Percentiles rank a stretch among this genome's conserved stretches.
phyloP scores from a whole-genome alignment of 2,329 filamentous ascomycete genomes.

The Rutstroemia sp. region DNA sequence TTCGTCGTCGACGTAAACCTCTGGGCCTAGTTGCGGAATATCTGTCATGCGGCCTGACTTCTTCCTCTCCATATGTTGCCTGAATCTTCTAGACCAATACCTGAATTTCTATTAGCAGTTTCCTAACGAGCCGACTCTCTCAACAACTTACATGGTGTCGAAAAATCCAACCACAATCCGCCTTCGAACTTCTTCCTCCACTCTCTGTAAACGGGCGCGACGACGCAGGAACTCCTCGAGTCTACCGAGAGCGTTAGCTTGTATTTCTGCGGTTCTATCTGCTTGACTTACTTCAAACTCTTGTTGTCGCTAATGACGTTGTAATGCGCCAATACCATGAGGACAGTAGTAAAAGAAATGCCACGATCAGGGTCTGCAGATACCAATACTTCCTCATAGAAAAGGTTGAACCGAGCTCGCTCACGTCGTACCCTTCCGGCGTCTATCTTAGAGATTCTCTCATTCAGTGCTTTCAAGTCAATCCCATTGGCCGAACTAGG shows the following conservation, averaged over 20 bases:
- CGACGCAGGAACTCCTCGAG: conserved; percentile 92
- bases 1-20: conserved; percentile 83
- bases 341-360: conserved; percentile 82
- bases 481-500: conserved; percentile 48
- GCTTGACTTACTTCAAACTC: conserved; percentile 61
- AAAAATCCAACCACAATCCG: conserved; percentile 93
- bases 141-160: conserved; percentile 64
- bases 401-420: conserved; percentile 79
- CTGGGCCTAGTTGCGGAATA: conserved; percentile 73
- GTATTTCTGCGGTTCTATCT: neutral
- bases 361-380: conserved; percentile 84
- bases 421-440: conserved; percentile 65
- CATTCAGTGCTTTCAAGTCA: conserved; percentile 69
- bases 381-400: conserved; percentile 94
- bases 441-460: conserved; percentile 66
- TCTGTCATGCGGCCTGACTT: conserved; percentile 67
- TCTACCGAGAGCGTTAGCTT: conserved; percentile 38
- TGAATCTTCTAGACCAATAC: conserved; percentile 79
- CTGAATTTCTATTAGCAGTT: conserved; percentile 33
- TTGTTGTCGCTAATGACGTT: conserved; percentile 98
- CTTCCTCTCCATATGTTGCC: conserved; percentile 65
- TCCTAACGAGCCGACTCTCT: neutral
- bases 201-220: conserved; percentile 80
- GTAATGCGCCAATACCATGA: conserved; percentile 96
- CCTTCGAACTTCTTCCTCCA: conserved; percentile 88